phyloP scores from a whole-genome alignment of 495 filamentous ascomycete species.

The Cercophora newfieldiana region DNA sequence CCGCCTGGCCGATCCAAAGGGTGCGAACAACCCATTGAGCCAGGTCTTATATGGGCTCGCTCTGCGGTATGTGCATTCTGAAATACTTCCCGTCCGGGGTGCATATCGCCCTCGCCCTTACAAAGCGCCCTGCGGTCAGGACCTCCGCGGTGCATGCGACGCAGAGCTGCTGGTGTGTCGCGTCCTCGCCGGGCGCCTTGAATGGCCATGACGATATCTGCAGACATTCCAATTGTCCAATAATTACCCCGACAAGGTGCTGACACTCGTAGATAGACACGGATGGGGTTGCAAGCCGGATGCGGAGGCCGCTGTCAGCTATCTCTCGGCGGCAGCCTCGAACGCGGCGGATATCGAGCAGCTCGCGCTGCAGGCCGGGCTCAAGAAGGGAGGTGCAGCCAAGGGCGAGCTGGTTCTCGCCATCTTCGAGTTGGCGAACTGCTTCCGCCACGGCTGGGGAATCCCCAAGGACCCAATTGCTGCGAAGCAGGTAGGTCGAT shows the following conservation, averaged over 20 bases:
- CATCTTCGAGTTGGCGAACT: slow-evolving; percentile 94
- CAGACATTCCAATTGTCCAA: slow-evolving; percentile 19
- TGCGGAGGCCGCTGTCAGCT: slow-evolving; percentile 71
- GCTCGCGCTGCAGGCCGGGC: slow-evolving; percentile 75
- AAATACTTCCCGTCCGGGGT: not conserved
- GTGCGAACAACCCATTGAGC: slow-evolving; percentile 86
- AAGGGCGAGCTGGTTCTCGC: slow-evolving; percentile 98
- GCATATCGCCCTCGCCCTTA: not conserved
- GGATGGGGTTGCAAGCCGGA: slow-evolving; percentile 86
- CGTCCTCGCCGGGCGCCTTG: slow-evolving; percentile 13
- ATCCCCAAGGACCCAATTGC: slow-evolving; percentile 84
- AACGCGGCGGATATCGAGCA: slow-evolving; percentile 87
- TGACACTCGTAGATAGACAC: slow-evolving; percentile 58
- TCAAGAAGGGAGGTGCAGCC: slow-evolving; percentile 89
- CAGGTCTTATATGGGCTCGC: slow-evolving; percentile 97
- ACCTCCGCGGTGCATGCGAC: slow-evolving; percentile 9
- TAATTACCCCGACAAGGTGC: slow-evolving; percentile 12
- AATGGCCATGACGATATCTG: slow-evolving; percentile 19
- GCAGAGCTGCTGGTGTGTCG: slow-evolving; percentile 4
- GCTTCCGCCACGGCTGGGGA: slow-evolving; percentile 95
- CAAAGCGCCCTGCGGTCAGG: not conserved
- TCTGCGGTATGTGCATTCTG: slow-evolving; percentile 63
- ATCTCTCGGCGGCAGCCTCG: slow-evolving; percentile 84
- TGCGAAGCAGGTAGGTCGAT: slow-evolving; percentile 59
- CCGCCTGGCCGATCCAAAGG: slow-evolving; percentile 78